Evolutionary conservation across 495 filamentous ascomycete species (phyloP).

Genomic region (Aspergillus hancockii): DNA sequence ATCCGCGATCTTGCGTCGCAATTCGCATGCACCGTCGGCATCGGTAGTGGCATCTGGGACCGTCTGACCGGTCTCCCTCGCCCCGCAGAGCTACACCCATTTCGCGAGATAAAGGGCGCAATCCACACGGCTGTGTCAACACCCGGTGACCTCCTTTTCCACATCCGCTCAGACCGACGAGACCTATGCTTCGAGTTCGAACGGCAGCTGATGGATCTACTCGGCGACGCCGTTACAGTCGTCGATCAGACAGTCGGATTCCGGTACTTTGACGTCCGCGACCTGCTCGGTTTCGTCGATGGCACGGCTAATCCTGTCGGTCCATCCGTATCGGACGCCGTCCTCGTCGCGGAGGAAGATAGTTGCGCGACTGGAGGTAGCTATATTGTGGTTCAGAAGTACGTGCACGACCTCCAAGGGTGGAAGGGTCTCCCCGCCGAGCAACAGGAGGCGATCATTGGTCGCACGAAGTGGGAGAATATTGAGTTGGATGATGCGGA

Average conservation of each 20-base stretch:
- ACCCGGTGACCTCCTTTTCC: constrained; percentile 57
- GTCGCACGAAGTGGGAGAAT: constrained; percentile 58
- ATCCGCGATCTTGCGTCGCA: constrained; percentile 50
- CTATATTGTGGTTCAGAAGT: constrained; percentile 61
- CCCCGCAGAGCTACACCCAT: constrained; percentile 55
- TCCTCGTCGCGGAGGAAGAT: constrained; percentile 49
- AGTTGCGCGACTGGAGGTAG: constrained; percentile 42
- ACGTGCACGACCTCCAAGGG: constrained; percentile 51
- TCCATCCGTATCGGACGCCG: constrained; percentile 39
- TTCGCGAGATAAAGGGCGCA: constrained; percentile 44
- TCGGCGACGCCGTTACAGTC: constrained; percentile 47
- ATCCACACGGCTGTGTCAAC: constrained; percentile 52
- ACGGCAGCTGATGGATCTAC: constrained; percentile 49
- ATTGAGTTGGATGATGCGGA: constrained; percentile 55
- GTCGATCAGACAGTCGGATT: constrained; percentile 58
- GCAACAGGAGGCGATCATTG: constrained; percentile 57
- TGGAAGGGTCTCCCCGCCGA: constrained; percentile 51
- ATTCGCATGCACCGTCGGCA: constrained; percentile 56
- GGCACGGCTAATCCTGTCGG: constrained; percentile 61
- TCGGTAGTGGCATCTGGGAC: constrained; percentile 54
- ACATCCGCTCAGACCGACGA: constrained; percentile 57
- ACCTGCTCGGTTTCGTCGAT: constrained; percentile 61
- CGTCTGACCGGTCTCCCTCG: constrained; percentile 42
- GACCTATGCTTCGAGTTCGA: constrained; percentile 61
- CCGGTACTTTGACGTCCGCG: constrained; percentile 60